These are phyloP conservation scores for Candolleomyces eurysporus DNA, from an alignment of 768 basidiomycete species.

Conservation along the genomic window DNA sequence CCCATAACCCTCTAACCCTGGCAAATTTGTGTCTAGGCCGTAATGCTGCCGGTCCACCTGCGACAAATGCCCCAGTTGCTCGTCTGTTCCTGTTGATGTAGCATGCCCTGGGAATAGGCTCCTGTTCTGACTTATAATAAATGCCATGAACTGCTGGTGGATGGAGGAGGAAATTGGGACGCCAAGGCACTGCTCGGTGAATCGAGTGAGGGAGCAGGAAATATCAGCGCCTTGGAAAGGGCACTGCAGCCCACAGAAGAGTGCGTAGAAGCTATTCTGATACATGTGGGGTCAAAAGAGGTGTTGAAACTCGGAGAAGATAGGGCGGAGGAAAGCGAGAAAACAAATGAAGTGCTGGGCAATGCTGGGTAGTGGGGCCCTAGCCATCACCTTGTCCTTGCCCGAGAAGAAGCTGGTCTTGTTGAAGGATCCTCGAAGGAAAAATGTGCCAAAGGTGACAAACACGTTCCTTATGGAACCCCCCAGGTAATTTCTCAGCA, in stretches of 20 bases:
- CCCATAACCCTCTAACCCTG: too few species aligned
- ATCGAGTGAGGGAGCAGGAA: background rate
- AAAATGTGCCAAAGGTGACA: slow-evolving; percentile 1
- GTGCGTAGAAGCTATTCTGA: background rate
- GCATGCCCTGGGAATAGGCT: background rate
- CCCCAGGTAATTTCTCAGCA: slow-evolving; percentile 14
- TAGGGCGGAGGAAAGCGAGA: background rate
- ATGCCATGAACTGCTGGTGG: background rate
- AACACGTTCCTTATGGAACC: slow-evolving; percentile 16
- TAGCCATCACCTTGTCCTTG: slow-evolving; percentile 3
- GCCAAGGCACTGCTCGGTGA: background rate
- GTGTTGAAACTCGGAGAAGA: background rate
- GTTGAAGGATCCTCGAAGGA: slow-evolving; percentile 7
- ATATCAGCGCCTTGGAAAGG: background rate
- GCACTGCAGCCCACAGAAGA: background rate
- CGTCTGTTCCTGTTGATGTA: background rate
- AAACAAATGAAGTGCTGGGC: background rate
- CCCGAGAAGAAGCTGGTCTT: slow-evolving; percentile 6
- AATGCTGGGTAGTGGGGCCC: background rate
- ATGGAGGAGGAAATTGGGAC: background rate
- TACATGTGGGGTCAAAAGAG: background rate
- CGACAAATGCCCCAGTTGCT: background rate
- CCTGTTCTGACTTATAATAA: background rate
- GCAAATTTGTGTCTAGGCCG: background rate
- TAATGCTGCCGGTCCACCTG: background rate